Percentiles rank a stretch among this genome's conserved stretches.
phyloP scores from a whole-genome alignment of 176 grass and related monocot species.

The Carex cristatella region DNA sequence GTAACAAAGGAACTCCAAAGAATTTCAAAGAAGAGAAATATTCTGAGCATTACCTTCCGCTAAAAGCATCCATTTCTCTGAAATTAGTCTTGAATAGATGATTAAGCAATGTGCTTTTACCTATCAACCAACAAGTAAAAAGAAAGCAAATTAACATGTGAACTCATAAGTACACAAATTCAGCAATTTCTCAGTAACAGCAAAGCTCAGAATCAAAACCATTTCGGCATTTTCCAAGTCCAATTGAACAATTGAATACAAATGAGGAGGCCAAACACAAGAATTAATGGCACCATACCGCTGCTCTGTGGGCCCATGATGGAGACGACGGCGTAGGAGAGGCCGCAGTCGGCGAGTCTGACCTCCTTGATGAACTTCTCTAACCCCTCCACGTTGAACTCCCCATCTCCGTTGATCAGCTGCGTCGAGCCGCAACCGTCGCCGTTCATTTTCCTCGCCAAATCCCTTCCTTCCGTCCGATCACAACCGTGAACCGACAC shows the following conservation, averaged over 20 bases:
- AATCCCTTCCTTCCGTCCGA: not conserved
- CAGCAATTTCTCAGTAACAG: not conserved
- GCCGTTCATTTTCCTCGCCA: slow-evolving; percentile 1
- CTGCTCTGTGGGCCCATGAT: slow-evolving; percentile 87
- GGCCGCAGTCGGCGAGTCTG: slow-evolving; percentile 40
- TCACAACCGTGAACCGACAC: not conserved
- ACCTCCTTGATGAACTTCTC: slow-evolving; percentile 45
- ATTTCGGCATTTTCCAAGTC: not conserved
- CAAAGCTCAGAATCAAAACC: not conserved
- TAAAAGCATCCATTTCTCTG: slow-evolving; percentile 77
- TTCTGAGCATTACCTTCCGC: slow-evolving; percentile 47
- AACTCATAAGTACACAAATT: not conserved
- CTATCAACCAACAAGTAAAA: slow-evolving; percentile 22
- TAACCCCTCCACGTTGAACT: slow-evolving; percentile 49
- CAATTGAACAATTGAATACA: not conserved
- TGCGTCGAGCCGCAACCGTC: slow-evolving; percentile 43
- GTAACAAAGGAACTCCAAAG: not conserved
- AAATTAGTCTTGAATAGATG: slow-evolving; percentile 72
- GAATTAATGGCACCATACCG: slow-evolving; percentile 32
- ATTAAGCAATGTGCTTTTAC: slow-evolving; percentile 93
- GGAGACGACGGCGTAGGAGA: slow-evolving; percentile 86
- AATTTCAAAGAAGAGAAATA: not conserved
- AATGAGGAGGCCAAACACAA: not conserved
- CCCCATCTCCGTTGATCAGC: slow-evolving; percentile 54
- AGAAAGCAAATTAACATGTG: not conserved